Percentiles rank a stretch among this genome's conserved stretches.
Conservation (phyloP, 176 grass and related monocot genomes). For the Ensete ventricosum region DNA sequence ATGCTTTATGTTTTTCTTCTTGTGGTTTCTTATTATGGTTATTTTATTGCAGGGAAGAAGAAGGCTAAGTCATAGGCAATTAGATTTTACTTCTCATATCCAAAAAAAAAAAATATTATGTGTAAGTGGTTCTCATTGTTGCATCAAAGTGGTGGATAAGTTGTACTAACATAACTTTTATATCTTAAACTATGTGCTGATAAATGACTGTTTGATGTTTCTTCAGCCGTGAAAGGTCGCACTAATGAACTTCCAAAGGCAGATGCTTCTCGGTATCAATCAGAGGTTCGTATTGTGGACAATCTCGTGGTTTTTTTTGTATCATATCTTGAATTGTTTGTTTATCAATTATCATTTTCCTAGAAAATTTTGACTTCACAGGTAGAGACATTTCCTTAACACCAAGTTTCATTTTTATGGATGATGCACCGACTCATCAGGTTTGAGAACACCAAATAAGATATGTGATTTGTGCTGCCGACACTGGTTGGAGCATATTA, state of each 20-base stretch:
- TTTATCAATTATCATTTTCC: not conserved
- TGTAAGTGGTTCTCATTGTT: not conserved
- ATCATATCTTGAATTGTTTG: not conserved
- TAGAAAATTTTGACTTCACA: not conserved
- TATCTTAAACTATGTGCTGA: not conserved
- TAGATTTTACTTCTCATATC: not conserved
- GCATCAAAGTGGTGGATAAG: not conserved
- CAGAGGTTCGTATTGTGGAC: not conserved
- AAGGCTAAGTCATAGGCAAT: conserved; percentile 12
- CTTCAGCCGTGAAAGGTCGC: conserved; percentile 2
- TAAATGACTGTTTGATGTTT: not conserved
- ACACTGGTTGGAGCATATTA: too few relatives aligned
- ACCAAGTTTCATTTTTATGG: too few relatives aligned
- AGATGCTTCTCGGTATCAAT: conserved; percentile 5
- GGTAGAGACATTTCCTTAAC: too few relatives aligned
- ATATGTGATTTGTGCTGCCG: too few relatives aligned
- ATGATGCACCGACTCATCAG: too few relatives aligned
- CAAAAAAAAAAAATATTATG: not conserved
- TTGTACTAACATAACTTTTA: not conserved
- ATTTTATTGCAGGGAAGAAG: conserved; percentile 9
- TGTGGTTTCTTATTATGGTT: not conserved
- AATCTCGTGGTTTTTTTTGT: not conserved
- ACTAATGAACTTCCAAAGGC: conserved; percentile 6
- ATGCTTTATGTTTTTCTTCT: not conserved
- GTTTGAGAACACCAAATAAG: too few relatives aligned